A percentile compares a stretch with the other conserved stretches of the same genome.
These are phyloP conservation scores for Exophiala sp. DNA, from an alignment of 2,329 filamentous ascomycete genomes.

Conservation along the genomic window DNA sequence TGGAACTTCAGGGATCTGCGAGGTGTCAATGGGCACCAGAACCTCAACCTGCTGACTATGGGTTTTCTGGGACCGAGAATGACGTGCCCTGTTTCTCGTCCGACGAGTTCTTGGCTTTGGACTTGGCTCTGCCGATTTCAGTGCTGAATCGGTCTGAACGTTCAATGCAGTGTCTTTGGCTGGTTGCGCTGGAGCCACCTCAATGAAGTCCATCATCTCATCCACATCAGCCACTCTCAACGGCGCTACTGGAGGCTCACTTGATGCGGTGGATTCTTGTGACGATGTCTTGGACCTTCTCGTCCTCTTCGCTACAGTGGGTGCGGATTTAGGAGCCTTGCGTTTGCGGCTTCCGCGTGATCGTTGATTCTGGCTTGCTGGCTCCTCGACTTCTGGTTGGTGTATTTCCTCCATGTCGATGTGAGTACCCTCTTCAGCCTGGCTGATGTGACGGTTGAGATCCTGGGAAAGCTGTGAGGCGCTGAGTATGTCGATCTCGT, in stretches of 20 bases:
- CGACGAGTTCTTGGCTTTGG: constrained; percentile 9
- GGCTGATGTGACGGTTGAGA: constrained; percentile 31
- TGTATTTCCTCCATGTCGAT: neutral
- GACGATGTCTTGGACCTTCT: constrained; percentile 10
- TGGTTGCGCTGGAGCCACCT: constrained; percentile 3
- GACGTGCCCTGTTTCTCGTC: neutral
- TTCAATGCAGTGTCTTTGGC: neutral
- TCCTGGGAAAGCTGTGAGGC: constrained; percentile 46
- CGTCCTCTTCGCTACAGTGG: constrained; percentile 9
- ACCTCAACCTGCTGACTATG: neutral
- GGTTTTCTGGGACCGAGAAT: neutral
- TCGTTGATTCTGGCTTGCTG: neutral
- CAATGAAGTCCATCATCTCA: constrained; percentile 17
- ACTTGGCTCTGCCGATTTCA: neutral
- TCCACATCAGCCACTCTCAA: neutral
- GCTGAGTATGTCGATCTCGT: constrained; percentile 43
- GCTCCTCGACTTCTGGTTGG: neutral
- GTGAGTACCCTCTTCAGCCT: constrained; percentile 1
- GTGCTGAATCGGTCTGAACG: neutral
- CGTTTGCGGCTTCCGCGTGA: constrained; percentile 15
- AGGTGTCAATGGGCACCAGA: neutral
- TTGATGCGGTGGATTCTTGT: constrained; percentile 4
- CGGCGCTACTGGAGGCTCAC: neutral
- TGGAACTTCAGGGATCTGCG: neutral
- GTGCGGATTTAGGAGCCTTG: constrained; percentile 7